Base-by-base conservation (phyloP, 2,329 filamentous ascomycete genomes). In the Domatiomyces globalis region DNA sequence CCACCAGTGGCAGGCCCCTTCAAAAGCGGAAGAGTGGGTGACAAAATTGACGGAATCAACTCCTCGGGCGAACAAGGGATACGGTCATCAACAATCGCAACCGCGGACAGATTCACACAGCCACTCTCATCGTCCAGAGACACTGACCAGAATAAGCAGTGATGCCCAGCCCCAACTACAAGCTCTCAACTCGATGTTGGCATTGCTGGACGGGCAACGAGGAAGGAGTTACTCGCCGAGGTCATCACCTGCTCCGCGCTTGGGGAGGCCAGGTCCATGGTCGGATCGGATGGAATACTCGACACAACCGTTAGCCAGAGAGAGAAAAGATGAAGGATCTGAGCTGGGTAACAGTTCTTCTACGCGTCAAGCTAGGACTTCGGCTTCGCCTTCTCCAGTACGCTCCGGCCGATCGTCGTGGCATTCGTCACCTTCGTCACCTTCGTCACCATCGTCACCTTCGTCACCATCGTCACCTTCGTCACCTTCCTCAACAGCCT, bases 1-100 rank as follows among this genome's bases (percentile, higher is more conserved):
- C 1, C 49, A 50, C 42, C 49, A 36, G 33, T 6, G 19, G 12
- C 49, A 50, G 22, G 49, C 43, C n/a, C 9, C 19, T 19, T 42
- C 22, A 2, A 50, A 46, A 39, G 42, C 49, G 17, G 6, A 46
- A 19, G 22, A 29, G 36, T 50, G 49, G 49, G 18, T 39, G 25
- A 15, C 7, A 20, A 50, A 15, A 5, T 29, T 50, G n/a, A 29
- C 20, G 9, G 17, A 19, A 9, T 8, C 29, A 7, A 12, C 15
- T 39, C n/a, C 5, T 2, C 29, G 22, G 6, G 22, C 22, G 22
- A 25, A 25, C 22, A 6, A 39, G 22, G n/a, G 22, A 42, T 29
- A 33, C 22, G 19, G 19, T 33, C 7, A 33, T 25, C 12, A 15
- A 46, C 43, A 46, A 1, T 43, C 25, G 42, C 43, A 50, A 22